phyloP scores from a whole-genome alignment of 2,329 filamentous ascomycete species.

The Bertia moriformis region DNA sequence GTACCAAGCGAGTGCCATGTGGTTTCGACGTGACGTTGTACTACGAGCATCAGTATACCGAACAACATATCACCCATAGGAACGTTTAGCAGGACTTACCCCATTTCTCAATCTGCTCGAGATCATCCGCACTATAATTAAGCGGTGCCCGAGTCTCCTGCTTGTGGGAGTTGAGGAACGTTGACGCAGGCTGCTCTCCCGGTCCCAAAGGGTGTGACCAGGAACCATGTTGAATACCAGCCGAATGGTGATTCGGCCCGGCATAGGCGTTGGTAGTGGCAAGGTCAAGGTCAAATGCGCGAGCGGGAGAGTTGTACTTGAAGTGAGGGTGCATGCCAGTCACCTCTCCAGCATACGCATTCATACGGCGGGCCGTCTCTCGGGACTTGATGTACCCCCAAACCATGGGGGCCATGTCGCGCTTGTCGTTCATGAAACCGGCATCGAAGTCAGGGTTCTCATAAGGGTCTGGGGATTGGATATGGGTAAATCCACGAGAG shows the following conservation, averaged over 20 bases:
- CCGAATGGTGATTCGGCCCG: conserved; percentile 55
- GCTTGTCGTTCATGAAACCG: conserved; percentile 74
- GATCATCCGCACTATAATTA: conserved; percentile 39
- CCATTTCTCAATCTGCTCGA: conserved; percentile 51
- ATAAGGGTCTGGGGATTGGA: conserved; percentile 58
- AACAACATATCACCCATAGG: conserved; percentile 5
- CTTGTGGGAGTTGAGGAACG: conserved; percentile 46
- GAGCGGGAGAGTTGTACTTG: conserved; percentile 52
- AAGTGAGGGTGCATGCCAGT: conserved; percentile 58
- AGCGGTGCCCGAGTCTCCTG: conserved; percentile 47
- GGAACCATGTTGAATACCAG: conserved; percentile 59
- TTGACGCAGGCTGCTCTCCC: conserved; percentile 19
- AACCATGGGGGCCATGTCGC: conserved; percentile 73
- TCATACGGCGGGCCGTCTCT: conserved; percentile 66
- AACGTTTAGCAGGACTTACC: conserved; percentile 11
- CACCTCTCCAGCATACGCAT: conserved; percentile 64
- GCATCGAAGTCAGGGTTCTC: conserved; percentile 65
- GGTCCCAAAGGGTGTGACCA: conserved; percentile 33
- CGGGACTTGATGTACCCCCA: conserved; percentile 75
- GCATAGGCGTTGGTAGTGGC: conserved; percentile 62
- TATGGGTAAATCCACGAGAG: conserved; percentile 58
- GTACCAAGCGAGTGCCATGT: conserved; percentile 59
- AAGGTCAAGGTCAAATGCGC: conserved; percentile 60
- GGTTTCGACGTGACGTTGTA: conserved; percentile 60
- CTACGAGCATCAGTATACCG: conserved; percentile 20